Conservation (phyloP, 305 asterid species). For the Petunia hybrid region DNA sequence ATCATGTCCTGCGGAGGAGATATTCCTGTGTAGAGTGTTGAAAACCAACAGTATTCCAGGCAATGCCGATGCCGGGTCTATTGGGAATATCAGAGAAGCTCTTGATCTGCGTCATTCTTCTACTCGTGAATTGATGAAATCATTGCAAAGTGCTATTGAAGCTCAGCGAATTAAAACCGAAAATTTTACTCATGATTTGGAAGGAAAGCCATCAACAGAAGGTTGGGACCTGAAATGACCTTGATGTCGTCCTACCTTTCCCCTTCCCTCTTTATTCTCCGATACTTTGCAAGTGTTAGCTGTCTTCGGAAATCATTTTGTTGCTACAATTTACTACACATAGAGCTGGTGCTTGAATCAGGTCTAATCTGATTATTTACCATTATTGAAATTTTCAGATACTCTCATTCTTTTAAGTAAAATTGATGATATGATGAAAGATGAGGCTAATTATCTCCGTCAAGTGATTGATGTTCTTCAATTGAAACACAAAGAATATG, state of each 20-base stretch:
- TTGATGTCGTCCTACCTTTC: slow-evolving; percentile 26
- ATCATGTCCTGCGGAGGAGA: slow-evolving; percentile 81
- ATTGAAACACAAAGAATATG: slow-evolving; percentile 72
- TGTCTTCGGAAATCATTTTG: slow-evolving; percentile 7
- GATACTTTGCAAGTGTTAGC: slow-evolving; percentile 1
- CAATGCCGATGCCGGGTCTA: slow-evolving; percentile 52
- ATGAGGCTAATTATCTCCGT: slow-evolving; percentile 65
- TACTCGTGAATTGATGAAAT: slow-evolving; percentile 75
- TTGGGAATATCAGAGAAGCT: slow-evolving; percentile 59
- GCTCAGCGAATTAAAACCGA: slow-evolving; percentile 70
- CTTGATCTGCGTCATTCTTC: slow-evolving; percentile 75
- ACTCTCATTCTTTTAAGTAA: slow-evolving; percentile 55
- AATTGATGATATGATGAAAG: slow-evolving; percentile 76
- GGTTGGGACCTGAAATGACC: slow-evolving; percentile 55
- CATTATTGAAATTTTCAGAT: slow-evolving; percentile 55
- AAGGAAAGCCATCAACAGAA: slow-evolving; percentile 71
- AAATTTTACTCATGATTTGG: slow-evolving; percentile 60
- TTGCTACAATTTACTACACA: not conserved
- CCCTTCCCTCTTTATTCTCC: slow-evolving; percentile 1
- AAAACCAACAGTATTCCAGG: slow-evolving; percentile 50
- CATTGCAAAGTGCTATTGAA: slow-evolving; percentile 68
- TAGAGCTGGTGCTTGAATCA: not conserved
- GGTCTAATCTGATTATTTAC: slow-evolving; percentile 12
- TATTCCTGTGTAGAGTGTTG: slow-evolving; percentile 83
- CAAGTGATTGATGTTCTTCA: slow-evolving; percentile 71